Evolutionary conservation across 2,329 filamentous ascomycete species (phyloP).

Genomic region (Xylariales sp.): DNA sequence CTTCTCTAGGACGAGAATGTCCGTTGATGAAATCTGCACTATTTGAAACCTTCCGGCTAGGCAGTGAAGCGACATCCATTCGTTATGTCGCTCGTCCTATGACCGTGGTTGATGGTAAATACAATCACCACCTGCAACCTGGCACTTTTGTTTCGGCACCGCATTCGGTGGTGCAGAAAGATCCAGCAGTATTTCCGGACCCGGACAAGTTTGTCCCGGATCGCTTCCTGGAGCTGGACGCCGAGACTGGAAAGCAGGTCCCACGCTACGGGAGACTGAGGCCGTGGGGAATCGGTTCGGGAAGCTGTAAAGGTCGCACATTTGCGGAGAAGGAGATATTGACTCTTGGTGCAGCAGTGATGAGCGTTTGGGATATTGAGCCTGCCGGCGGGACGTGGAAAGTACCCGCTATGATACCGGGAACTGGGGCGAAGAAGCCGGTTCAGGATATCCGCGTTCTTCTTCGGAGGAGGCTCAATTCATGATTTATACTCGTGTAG

Average conservation of each 20-base stretch:
- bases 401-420: conserved; percentile 11
- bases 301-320: conserved; percentile 14
- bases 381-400: conserved; percentile 11
- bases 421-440: conserved; percentile 17
- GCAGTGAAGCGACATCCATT: conserved; percentile 12
- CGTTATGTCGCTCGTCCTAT: conserved; percentile 11
- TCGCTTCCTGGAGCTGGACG: conserved; percentile 19
- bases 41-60: conserved; percentile 13
- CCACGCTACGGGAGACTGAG: conserved; percentile 12
- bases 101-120: conserved; percentile 10
- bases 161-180: conserved; percentile 15
- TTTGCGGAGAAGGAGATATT: conserved; percentile 17
- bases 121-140: conserved; percentile 6
- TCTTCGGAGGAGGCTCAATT: conserved; percentile 10
- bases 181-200: conserved; percentile 18
- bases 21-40: conserved; percentile 14
- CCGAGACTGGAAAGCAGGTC: conserved; percentile 4
- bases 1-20: conserved; percentile 9
- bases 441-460: conserved; percentile 13
- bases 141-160: conserved; percentile 13
- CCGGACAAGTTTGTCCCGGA: conserved; percentile 23
- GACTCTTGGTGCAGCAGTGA: conserved; percentile 10
- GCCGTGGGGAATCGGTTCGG: conserved; percentile 13
- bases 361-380: conserved; percentile 14
- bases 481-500: no score